Conservation (phyloP, 768 basidiomycete genomes). For the Leccinum fibrillosum region DNA sequence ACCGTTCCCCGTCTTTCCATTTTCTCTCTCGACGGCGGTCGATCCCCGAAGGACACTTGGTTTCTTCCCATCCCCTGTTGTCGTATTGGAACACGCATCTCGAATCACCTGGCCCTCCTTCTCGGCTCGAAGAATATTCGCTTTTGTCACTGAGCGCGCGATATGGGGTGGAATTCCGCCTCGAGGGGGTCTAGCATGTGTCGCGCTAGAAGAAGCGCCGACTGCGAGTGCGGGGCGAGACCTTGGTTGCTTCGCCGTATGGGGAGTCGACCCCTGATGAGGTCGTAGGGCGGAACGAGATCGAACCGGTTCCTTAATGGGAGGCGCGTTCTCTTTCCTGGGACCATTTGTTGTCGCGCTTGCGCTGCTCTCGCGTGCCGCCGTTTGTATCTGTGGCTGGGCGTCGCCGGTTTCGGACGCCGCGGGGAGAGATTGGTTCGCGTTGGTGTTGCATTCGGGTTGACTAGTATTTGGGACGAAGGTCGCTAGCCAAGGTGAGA, state of each 20-base stretch:
- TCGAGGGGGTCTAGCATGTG: slow-evolving; percentile 21
- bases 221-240: background rate
- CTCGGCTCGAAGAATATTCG: slow-evolving; percentile 23
- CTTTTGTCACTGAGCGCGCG: slow-evolving; percentile 30
- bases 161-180: slow-evolving; percentile 32
- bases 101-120: slow-evolving; percentile 21
- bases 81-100: slow-evolving; percentile 8
- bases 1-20: background rate
- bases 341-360: background rate
- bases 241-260: background rate
- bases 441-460: background rate
- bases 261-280: background rate
- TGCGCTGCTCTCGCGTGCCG: background rate
- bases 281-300: background rate
- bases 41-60: slow-evolving; percentile 27
- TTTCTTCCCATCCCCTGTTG: slow-evolving; percentile 10
- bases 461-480: background rate
- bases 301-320: background rate
- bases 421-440: background rate
- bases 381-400: background rate
- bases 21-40: background rate
- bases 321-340: background rate
- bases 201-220: background rate
- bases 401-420: background rate
- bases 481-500: slow-evolving; percentile 7